A percentile compares a stretch with the other conserved stretches of the same genome.
Conservation (phyloP, 2,329 filamentous ascomycete species). For the Fusarium penzigii region DNA sequence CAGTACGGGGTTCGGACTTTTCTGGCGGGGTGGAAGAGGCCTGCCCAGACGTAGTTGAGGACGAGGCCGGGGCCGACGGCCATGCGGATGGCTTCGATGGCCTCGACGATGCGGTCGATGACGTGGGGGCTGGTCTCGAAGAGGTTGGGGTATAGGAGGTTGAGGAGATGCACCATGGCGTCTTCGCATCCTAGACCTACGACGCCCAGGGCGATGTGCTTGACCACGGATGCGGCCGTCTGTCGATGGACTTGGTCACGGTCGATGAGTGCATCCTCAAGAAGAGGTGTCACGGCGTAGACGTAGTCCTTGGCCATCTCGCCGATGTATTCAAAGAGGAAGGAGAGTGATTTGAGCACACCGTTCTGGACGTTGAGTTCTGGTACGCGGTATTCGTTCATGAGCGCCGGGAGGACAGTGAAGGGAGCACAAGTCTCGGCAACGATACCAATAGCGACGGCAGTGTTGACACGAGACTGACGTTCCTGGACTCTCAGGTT, state of each 20-base stretch:
- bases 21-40: constrained; percentile 92
- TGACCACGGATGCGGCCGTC: constrained; percentile 94
- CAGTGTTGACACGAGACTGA: constrained; percentile 97
- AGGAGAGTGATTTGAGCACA: constrained; percentile 93
- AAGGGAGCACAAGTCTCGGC: constrained; percentile 98
- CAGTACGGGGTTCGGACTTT: constrained; percentile 96
- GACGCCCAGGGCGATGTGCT: constrained; percentile 96
- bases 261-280: constrained; percentile 97
- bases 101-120: constrained; percentile 96
- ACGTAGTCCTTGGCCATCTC: constrained; percentile 99
- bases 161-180: constrained; percentile 96
- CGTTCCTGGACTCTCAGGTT: constrained; percentile 96
- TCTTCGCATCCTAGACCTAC: constrained; percentile 97
- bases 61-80: constrained; percentile 89
- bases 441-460: constrained; percentile 97
- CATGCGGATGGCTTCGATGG: constrained; percentile 93
- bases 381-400: constrained; percentile 99
- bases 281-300: constrained; percentile 91
- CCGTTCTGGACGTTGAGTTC: constrained; percentile 99
- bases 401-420: constrained; percentile 94
- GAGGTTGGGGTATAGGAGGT: constrained; percentile 92
- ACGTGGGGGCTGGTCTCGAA: constrained; percentile 98
- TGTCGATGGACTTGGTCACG: constrained; percentile 97
- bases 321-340: constrained; percentile 98
- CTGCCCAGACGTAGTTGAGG: constrained; percentile 98